phyloP scores from a whole-genome alignment of 345 rosid species.

The Citrus reticulata region DNA sequence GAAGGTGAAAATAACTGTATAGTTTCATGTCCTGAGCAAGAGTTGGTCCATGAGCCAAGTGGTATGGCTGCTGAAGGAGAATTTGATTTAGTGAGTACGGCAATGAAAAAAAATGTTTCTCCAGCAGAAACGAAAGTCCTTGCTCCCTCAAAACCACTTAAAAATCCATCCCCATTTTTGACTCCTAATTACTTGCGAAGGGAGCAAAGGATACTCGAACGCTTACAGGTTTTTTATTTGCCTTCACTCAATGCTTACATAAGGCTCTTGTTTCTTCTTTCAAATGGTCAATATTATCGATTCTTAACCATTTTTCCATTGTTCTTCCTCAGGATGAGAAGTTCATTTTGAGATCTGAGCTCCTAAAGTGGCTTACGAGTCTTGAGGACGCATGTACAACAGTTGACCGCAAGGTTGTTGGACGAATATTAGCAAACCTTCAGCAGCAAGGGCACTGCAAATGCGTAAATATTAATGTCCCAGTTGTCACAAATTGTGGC shows the following conservation, averaged over 20 bases:
- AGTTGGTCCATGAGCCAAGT: constrained; percentile 27
- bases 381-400: constrained; percentile 71
- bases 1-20: constrained; percentile 26
- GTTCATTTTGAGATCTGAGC: constrained; percentile 72
- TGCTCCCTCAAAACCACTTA: constrained; percentile 26
- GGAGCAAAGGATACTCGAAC: constrained; percentile 78
- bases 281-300: not conserved
- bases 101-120: constrained; percentile 29
- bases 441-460: constrained; percentile 81
- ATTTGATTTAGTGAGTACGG: constrained; percentile 21
- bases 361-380: constrained; percentile 74
- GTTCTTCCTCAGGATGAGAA: constrained; percentile 61
- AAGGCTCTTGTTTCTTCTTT: constrained; percentile 4
- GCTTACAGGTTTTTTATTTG: constrained; percentile 49
- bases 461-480: constrained; percentile 56
- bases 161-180: constrained; percentile 30
- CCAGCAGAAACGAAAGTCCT: constrained; percentile 32
- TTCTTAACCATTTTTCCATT: not conserved
- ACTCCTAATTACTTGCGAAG: constrained; percentile 71
- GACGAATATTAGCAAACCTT: constrained; percentile 69
- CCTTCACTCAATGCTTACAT: constrained; percentile 9
- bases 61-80: constrained; percentile 30
- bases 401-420: constrained; percentile 81
- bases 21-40: constrained; percentile 34
- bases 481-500: constrained; percentile 76